phyloP scores from a whole-genome alignment of 306 rosid species.

The Quercus mongolica region DNA sequence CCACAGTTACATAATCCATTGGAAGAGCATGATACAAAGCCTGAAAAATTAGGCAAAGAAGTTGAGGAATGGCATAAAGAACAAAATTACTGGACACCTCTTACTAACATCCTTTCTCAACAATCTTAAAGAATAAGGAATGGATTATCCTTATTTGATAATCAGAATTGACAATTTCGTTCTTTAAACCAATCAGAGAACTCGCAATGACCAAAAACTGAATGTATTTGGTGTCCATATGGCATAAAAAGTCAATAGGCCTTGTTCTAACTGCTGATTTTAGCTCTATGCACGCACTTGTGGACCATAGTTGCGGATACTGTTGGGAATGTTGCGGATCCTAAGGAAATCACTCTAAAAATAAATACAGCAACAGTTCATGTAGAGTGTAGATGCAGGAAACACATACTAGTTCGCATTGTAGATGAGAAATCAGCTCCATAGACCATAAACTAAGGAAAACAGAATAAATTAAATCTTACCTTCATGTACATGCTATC shows the following conservation, averaged over 20 bases:
- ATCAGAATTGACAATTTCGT: neutral
- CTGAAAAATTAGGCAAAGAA: conserved; percentile 34
- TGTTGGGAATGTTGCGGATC: neutral
- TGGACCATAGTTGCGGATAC: neutral
- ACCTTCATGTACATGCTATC: conserved; percentile 81
- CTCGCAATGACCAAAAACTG: conserved; percentile 1
- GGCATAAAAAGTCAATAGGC: neutral
- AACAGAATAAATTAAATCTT: conserved; percentile 15
- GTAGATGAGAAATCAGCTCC: neutral
- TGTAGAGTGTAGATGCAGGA: neutral
- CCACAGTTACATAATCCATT: conserved; percentile 56
- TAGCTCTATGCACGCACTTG: too few species aligned
- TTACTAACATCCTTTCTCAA: conserved; percentile 1
- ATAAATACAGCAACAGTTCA: neutral
- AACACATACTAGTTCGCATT: neutral
- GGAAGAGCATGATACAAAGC: conserved; percentile 81
- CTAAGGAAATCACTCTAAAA: neutral
- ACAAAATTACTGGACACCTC: conserved; percentile 6
- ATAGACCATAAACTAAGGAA: neutral
- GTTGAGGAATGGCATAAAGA: conserved; percentile 9
- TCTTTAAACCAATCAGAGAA: conserved; percentile 12
- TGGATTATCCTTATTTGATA: neutral
- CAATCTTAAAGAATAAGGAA: neutral
- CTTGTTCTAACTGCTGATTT: neutral
- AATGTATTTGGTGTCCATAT: neutral